Base-by-base conservation (phyloP, 352 stramenopile genomes). In the Globisporangium uncinulatum region DNA sequence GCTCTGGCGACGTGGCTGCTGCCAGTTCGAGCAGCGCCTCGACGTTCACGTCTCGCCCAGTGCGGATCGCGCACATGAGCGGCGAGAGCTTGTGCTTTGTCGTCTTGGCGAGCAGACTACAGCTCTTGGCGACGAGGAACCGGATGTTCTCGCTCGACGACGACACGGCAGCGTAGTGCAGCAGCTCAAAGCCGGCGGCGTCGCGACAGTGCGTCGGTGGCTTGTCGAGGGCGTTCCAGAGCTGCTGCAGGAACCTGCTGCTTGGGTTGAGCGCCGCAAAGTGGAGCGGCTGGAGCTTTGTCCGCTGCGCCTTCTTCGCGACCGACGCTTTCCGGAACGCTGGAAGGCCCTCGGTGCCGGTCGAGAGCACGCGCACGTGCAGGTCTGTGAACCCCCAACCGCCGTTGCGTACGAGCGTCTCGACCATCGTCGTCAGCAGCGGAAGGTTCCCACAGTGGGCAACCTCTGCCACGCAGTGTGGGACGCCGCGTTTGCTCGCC, bases 211-310 rank as follows among this genome's bases (percentile, higher is more conserved):
- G 15, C 15, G 21, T 5, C 6, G 19, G 51, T 45, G 89, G 86
- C 1, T 71, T 70, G 0, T 60, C 66, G 10, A 67, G 65, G 39
- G 67, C 82, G 36, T 86, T 76, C 76, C 76, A 89, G 15, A 93
- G 59, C 10, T 61, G 54, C 43, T 84, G 60, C 9, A 93, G 61
- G 49, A 87, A 84, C 57, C 74, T 82, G 1, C 57, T 75, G 39
- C 87, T 86, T 1, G 83, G 79, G 24, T 91, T 91, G 57, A 93
- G 87, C 1, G 74, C 74, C 11, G 83, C 80, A 14, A 93, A 56
- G 42, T 93, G 83, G 14, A 93, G 56, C 15, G 83, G 83, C 0
- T 76, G 77, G n/a, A 92, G 72, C 19, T 70, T 70, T 0, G 76
- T 85, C 37, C 82, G 61, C 24, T 71, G 44, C 1, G 79, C 78